Percentiles rank a stretch among this genome's conserved stretches.
Conservation (phyloP, 1,284 basidiomycete genomes). For the Papiliotrema nemorosa region DNA sequence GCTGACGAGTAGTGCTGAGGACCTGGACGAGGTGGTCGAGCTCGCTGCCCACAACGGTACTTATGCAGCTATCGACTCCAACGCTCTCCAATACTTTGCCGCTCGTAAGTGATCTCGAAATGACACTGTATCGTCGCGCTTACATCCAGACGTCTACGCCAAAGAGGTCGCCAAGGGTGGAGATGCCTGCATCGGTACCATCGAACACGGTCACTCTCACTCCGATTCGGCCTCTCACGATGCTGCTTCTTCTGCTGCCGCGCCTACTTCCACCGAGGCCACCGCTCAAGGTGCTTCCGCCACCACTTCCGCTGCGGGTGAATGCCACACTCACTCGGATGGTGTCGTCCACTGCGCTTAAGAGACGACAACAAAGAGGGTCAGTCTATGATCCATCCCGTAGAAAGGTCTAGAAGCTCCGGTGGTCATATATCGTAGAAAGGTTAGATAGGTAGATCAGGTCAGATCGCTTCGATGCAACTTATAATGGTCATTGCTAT, state of each 20-base stretch:
- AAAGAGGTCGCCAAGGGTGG: constrained; percentile 42
- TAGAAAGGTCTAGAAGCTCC: neutral
- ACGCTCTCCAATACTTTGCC: constrained; percentile 49
- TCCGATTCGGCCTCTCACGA: constrained; percentile 7
- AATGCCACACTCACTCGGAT: constrained; percentile 44
- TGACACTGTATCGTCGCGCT: neutral
- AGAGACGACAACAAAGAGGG: neutral
- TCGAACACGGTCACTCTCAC: neutral
- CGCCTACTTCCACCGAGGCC: constrained; percentile 8
- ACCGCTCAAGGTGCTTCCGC: constrained; percentile 3
- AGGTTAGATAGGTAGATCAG: neutral
- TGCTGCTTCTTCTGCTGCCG: constrained; percentile 7
- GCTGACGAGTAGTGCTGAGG: constrained; percentile 31
- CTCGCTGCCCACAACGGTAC: constrained; percentile 44
- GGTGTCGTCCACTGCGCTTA: constrained; percentile 15
- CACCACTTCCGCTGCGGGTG: constrained; percentile 16
- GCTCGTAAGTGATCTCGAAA: constrained; percentile 20
- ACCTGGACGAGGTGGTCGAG: constrained; percentile 37
- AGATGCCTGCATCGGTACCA: constrained; percentile 36
- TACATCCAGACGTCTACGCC: constrained; percentile 40
- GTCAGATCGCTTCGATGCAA: neutral
- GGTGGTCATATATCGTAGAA: neutral
- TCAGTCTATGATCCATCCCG: neutral
- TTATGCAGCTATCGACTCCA: constrained; percentile 42
- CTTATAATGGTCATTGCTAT: neutral